Conservation (phyloP, 768 basidiomycete species). For the Phlegmacium glaucopus region DNA sequence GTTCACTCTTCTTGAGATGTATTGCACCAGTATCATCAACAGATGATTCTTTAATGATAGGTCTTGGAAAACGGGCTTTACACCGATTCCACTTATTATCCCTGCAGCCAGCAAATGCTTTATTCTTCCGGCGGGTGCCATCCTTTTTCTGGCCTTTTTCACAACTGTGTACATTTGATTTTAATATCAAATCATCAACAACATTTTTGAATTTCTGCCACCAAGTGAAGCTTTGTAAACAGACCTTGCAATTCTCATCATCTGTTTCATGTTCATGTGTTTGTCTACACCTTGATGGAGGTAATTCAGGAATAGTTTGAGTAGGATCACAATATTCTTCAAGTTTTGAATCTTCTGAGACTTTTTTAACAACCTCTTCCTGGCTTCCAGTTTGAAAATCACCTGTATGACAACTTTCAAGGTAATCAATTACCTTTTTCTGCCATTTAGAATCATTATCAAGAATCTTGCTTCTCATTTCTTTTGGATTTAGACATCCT, state of each 20-base stretch:
- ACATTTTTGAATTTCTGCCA: constrained; percentile 13
- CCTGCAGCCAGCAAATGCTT: constrained; percentile 17
- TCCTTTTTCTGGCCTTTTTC: constrained; percentile 9
- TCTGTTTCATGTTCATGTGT: neutral
- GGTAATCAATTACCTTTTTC: too few relatives aligned
- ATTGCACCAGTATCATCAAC: constrained; percentile 26
- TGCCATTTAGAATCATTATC: constrained; percentile 17
- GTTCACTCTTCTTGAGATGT: constrained; percentile 27
- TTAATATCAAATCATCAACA: constrained; percentile 24
- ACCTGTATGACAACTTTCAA: too few relatives aligned
- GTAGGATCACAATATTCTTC: too few relatives aligned
- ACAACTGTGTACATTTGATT: constrained; percentile 29
- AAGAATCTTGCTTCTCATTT: constrained; percentile 26
- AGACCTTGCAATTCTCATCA: constrained; percentile 1
- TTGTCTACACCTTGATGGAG: constrained; percentile 15
- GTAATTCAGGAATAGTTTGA: constrained; percentile 15
- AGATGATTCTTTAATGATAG: constrained; percentile 11
- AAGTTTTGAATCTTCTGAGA: too few relatives aligned
- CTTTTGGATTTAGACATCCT: constrained; percentile 23
- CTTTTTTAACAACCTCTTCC: too few relatives aligned
- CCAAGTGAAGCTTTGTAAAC: constrained; percentile 9
- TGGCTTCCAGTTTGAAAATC: too few relatives aligned
- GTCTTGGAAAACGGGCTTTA: constrained; percentile 31
- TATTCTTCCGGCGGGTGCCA: constrained; percentile 9
- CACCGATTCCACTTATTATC: constrained; percentile 27